Evolutionary conservation across 2,329 filamentous ascomycete species (phyloP).

Genomic region (Cyclaneusma minus): DNA sequence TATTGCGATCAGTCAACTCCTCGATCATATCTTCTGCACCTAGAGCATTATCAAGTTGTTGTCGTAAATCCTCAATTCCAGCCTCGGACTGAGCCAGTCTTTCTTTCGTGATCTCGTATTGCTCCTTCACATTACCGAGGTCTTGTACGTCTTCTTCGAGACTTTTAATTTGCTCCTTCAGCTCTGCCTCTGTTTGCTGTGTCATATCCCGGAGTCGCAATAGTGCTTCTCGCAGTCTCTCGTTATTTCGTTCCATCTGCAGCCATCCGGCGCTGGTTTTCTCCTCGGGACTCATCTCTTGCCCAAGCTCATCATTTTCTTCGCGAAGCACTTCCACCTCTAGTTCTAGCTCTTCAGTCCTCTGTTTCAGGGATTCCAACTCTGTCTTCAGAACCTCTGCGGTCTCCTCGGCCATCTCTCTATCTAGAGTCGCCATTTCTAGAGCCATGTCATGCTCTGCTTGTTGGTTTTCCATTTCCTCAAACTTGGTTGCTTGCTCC

Average conservation of each 20-base stretch:
- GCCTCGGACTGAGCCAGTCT: constrained; percentile 59
- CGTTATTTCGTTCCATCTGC: constrained; percentile 82
- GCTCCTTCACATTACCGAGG: constrained; percentile 46
- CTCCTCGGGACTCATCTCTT: constrained; percentile 80
- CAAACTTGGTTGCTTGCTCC: constrained; percentile 54
- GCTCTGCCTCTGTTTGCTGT: constrained; percentile 68
- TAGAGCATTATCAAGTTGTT: constrained; percentile 79
- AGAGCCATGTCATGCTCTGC: constrained; percentile 74
- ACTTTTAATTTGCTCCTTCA: constrained; percentile 58
- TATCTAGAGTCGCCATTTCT: constrained; percentile 77
- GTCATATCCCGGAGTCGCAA: constrained; percentile 74
- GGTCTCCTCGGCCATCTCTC: constrained; percentile 92
- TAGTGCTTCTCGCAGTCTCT: constrained; percentile 72
- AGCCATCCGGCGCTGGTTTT: constrained; percentile 76
- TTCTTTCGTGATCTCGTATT: constrained; percentile 55
- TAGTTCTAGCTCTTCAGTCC: constrained; percentile 69
- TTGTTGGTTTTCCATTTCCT: constrained; percentile 56
- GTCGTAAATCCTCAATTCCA: constrained; percentile 69
- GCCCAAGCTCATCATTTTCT: constrained; percentile 71
- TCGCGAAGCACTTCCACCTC: constrained; percentile 78
- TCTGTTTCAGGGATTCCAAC: constrained; percentile 59
- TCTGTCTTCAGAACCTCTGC: constrained; percentile 72
- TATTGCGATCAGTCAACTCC: constrained; percentile 75
- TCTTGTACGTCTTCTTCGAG: constrained; percentile 62
- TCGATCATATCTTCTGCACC: constrained; percentile 91